Percentiles rank a stretch among this genome's conserved stretches.
These are phyloP conservation scores for Daldinia sp. DNA, from an alignment of 2,329 filamentous ascomycete species.

Conservation along the genomic window DNA sequence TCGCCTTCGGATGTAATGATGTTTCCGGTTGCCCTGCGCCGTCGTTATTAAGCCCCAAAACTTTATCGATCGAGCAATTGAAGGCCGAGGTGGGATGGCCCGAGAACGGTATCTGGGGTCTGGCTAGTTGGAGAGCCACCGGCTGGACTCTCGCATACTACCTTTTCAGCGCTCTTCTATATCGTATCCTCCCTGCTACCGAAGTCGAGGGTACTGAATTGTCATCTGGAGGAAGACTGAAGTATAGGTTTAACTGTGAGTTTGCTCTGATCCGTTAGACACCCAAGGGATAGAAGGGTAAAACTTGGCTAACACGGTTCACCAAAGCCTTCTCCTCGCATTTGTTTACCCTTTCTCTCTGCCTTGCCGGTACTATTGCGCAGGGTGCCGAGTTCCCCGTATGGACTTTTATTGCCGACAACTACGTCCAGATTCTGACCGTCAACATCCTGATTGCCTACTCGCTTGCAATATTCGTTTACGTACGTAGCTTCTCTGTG, in stretches of 20 bases:
- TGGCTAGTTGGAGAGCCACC: conserved; percentile 77
- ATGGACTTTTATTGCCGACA: conserved; percentile 93
- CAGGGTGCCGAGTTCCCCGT: conserved; percentile 86
- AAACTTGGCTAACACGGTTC: conserved; percentile 38
- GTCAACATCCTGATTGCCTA: conserved; percentile 84
- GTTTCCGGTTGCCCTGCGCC: conserved; percentile 90
- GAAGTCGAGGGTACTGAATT: conserved; percentile 78
- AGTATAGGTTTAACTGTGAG: conserved; percentile 84
- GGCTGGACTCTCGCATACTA: conserved; percentile 84
- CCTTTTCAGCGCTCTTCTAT: conserved; percentile 77
- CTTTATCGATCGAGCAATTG: conserved; percentile 76
- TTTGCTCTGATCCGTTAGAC: not conserved
- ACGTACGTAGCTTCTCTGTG: conserved; percentile 84
- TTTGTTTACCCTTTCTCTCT: conserved; percentile 76
- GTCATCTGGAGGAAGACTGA: conserved; percentile 76
- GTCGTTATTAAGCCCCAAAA: conserved; percentile 78
- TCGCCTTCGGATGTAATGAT: conserved; percentile 92
- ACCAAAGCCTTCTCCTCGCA: conserved; percentile 78
- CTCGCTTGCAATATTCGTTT: conserved; percentile 80
- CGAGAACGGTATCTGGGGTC: conserved; percentile 73
- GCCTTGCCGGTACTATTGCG: conserved; percentile 78
- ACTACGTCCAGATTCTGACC: conserved; percentile 88
- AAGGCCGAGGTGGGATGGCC: conserved; percentile 89
- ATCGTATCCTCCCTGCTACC: conserved; percentile 80
- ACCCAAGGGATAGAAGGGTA: not conserved